Percentiles rank a stretch among this genome's conserved stretches.
phyloP scores from a whole-genome alignment of 441 rosid genomes.

The Corymbia calophylla region DNA sequence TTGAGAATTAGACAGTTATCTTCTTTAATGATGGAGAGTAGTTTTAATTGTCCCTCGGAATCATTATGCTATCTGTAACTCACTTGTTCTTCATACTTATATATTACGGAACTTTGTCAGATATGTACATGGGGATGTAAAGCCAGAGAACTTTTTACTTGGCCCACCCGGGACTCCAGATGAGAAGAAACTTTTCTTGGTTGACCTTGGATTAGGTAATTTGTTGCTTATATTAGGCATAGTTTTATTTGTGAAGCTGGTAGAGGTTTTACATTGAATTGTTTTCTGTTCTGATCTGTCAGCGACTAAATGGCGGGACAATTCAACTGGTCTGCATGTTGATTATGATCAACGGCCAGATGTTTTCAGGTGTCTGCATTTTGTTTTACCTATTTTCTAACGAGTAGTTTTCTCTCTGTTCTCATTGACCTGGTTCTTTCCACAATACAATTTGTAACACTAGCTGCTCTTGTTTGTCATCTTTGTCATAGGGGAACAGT shows the following conservation, averaged over 20 bases:
- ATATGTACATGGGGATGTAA: slow-evolving; percentile 1
- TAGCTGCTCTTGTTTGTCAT: not conserved
- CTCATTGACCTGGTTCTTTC: not conserved
- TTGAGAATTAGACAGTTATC: not conserved
- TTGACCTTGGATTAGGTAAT: slow-evolving; percentile 2
- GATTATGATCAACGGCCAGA: slow-evolving; percentile 97
- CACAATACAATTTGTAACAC: not conserved
- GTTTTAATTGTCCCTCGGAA: not conserved
- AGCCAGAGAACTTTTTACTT: slow-evolving; percentile 4
- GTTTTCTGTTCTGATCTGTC: slow-evolving; percentile 4
- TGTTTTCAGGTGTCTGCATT: slow-evolving; percentile 68
- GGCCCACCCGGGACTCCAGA: not conserved
- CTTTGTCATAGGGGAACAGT: slow-evolving; percentile 68
- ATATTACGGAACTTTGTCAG: not conserved
- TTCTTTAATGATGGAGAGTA: not conserved
- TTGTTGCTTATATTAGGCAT: not conserved
- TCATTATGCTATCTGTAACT: not conserved
- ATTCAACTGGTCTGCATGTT: slow-evolving; percentile 72
- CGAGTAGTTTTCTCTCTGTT: not conserved
- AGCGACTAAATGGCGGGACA: slow-evolving; percentile 91
- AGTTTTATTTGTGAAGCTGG: not conserved
- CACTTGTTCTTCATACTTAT: not conserved
- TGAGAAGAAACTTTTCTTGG: not conserved
- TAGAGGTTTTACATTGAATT: not conserved
- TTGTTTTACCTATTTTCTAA: not conserved